Percentiles rank a stretch among this genome's conserved stretches.
phyloP scores from a whole-genome alignment of 345 rosid species.

The Populus deltoides region DNA sequence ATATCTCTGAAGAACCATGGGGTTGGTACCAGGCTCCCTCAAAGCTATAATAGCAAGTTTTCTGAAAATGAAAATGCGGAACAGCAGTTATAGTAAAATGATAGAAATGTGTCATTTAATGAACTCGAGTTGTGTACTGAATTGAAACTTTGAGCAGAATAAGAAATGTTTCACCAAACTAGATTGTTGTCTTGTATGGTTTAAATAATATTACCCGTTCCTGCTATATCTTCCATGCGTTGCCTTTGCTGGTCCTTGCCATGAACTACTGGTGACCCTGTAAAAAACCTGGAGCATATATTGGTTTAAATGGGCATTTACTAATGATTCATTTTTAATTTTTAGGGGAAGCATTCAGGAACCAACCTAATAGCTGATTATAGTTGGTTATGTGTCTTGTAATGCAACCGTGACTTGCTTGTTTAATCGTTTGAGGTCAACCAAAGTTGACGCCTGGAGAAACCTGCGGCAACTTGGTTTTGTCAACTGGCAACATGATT shows the following conservation, averaged over 20 bases:
- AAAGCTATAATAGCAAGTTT: constrained; percentile 44
- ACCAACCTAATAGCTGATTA: not conserved
- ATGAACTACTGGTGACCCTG: not conserved
- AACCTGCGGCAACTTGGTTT: not conserved
- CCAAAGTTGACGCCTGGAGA: not conserved
- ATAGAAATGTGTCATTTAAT: not conserved
- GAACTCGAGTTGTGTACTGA: not conserved
- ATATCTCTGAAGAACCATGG: constrained; percentile 78
- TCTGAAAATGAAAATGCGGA: not conserved
- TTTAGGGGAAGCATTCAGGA: not conserved
- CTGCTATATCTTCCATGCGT: not conserved
- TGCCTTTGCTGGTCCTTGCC: not conserved
- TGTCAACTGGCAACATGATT: not conserved
- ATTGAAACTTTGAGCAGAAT: not conserved
- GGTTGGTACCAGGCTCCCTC: constrained; percentile 88
- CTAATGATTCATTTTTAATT: not conserved
- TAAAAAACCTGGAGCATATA: not conserved
- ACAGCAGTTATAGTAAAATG: not conserved
- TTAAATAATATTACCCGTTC: not conserved
- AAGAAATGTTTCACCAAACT: not conserved
- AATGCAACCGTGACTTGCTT: not conserved
- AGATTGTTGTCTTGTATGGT: not conserved
- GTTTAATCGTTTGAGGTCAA: not conserved
- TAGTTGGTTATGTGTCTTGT: not conserved
- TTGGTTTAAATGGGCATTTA: not conserved